Evolutionary conservation across 2,329 filamentous ascomycete species (phyloP).

Genomic region (Scedosporium aurantiacum): DNA sequence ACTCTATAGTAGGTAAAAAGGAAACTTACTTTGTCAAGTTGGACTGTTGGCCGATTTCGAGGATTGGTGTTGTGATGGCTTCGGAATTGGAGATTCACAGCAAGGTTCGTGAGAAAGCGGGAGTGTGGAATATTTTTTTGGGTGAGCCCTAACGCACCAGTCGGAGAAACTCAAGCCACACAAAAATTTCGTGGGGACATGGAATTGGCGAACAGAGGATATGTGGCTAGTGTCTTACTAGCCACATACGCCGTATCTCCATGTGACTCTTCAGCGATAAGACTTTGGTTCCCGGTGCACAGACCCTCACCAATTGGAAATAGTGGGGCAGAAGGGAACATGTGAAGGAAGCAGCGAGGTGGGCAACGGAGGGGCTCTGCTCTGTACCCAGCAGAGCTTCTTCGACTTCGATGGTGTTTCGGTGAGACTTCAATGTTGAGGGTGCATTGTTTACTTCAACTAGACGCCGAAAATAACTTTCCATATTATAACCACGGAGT

Average conservation of each 20-base stretch:
- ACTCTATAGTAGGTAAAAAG: conserved; percentile 9
- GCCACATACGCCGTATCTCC: not conserved
- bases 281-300: not conserved
- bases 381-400: not conserved
- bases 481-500: not conserved
- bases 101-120: conserved; percentile 4
- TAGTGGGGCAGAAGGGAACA: not conserved
- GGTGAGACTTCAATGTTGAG: not conserved
- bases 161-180: conserved; percentile 2
- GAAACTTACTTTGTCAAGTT: conserved; percentile 38
- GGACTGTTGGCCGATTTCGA: conserved; percentile 18
- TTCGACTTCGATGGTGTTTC: not conserved
- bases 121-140: conserved; percentile 7
- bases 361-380: not conserved
- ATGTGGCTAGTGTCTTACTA: not conserved
- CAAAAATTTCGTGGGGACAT: not conserved
- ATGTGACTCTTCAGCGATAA: not conserved
- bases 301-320: not conserved
- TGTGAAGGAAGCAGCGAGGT: not conserved
- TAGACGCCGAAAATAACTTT: not conserved
- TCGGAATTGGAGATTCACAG: not conserved
- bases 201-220: not conserved
- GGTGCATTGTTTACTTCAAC: not conserved
- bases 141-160: conserved; percentile 5
- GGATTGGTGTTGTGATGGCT: conserved; percentile 2